Percentiles rank a stretch among this genome's conserved stretches.
Conservation (phyloP, 2,329 filamentous ascomycete species). For the Tolypocladium pustulatum region DNA sequence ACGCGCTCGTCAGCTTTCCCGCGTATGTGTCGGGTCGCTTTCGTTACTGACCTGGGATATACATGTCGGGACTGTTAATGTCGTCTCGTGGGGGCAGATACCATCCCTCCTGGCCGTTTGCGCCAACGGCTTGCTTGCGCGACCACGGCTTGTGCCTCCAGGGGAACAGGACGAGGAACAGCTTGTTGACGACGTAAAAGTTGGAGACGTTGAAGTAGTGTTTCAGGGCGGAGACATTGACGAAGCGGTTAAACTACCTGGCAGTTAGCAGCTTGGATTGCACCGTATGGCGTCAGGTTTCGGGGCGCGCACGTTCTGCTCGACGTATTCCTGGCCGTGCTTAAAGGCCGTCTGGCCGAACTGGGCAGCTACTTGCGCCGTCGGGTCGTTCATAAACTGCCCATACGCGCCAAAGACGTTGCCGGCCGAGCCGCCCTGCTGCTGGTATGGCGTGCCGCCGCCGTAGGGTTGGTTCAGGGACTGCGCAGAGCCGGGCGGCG, state of each 20-base stretch:
- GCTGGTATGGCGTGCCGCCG: conserved; percentile 66
- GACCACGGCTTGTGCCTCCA: conserved; percentile 98
- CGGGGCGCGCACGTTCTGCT: conserved; percentile 68
- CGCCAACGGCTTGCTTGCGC: conserved; percentile 68
- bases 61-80: conserved; percentile 97
- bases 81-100: conserved; percentile 92
- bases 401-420: conserved; percentile 66
- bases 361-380: conserved; percentile 89
- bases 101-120: conserved; percentile 59
- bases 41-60: conserved; percentile 58
- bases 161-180: conserved; percentile 88
- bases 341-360: conserved; percentile 86
- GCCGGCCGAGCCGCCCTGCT: conserved; percentile 41
- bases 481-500: conserved; percentile 62
- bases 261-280: conserved; percentile 5
- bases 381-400: conserved; percentile 91
- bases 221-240: conserved; percentile 87
- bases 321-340: conserved; percentile 87
- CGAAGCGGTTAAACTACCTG: conserved; percentile 53
- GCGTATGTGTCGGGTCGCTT: too few species aligned
- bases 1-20: conserved; percentile 11
- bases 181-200: conserved; percentile 87
- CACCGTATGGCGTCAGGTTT: background rate
- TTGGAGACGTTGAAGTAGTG: conserved; percentile 99
- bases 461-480: conserved; percentile 52